These are phyloP conservation scores for Blastosporella zonata DNA, from an alignment of 1,284 basidiomycete species.

Conservation along the genomic window DNA sequence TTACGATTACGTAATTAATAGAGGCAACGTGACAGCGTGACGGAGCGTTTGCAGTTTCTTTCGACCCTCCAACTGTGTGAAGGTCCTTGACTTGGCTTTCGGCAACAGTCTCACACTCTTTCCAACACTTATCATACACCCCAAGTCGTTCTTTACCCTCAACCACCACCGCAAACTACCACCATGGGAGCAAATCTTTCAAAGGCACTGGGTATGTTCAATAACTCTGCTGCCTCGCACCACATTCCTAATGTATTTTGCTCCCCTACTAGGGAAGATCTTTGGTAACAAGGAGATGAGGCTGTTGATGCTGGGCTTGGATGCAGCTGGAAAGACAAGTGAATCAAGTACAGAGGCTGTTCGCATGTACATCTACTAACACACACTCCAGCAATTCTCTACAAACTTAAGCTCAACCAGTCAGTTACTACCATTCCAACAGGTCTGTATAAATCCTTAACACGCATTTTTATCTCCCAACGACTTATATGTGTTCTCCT, in stretches of 20 bases:
- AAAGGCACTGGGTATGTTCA: conserved; percentile 61
- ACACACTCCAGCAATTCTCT: conserved; percentile 80
- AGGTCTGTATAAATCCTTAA: conserved; percentile 48
- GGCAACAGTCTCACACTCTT: conserved; percentile 22
- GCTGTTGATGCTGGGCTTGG: conserved; percentile 86
- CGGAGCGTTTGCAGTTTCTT: conserved; percentile 14
- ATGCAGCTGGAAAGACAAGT: conserved; percentile 97
- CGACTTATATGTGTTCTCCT: conserved; percentile 4
- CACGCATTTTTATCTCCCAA: neutral
- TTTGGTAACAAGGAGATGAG: conserved; percentile 99
- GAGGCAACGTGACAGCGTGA: conserved; percentile 16
- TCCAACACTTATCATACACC: conserved; percentile 24
- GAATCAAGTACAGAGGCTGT: conserved; percentile 30
- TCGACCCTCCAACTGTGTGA: conserved; percentile 12
- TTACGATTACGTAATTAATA: conserved; percentile 7
- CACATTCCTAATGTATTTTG: conserved; percentile 14
- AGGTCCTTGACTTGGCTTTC: conserved; percentile 12
- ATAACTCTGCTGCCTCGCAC: conserved; percentile 5
- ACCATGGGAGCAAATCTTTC: conserved; percentile 77
- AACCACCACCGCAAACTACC: conserved; percentile 22
- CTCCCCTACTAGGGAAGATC: conserved; percentile 67
- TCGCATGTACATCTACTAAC: conserved; percentile 5
- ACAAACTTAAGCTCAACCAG: conserved; percentile 99
- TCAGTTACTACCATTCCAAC: conserved; percentile 99
- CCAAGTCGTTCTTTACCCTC: conserved; percentile 42